Percentiles rank a stretch among this genome's conserved stretches.
These are phyloP conservation scores for Eucalyptus urophylla DNA, from an alignment of 345 rosid genomes.

Conservation along the genomic window DNA sequence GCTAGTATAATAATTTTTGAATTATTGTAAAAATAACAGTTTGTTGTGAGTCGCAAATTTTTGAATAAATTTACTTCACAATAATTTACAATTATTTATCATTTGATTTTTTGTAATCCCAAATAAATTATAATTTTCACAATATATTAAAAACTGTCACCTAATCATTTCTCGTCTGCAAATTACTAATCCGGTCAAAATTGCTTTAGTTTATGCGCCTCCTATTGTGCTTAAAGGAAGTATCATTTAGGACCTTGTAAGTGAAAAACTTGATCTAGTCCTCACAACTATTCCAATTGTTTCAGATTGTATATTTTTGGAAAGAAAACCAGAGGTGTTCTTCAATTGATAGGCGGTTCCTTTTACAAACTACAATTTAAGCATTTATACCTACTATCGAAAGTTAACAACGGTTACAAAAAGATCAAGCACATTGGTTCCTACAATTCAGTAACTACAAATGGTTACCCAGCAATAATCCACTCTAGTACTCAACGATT, in stretches of 20 bases:
- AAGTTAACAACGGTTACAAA: no score
- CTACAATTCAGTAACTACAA: neutral
- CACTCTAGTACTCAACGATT: neutral
- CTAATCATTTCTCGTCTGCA: rapidly evolving
- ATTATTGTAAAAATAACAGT: rapidly evolving
- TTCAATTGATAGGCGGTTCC: neutral
- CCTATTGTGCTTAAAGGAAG: neutral
- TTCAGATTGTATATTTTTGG: neutral
- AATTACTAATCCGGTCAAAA: neutral
- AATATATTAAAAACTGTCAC: no score
- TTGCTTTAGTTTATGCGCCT: neutral
- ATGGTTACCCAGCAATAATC: neutral
- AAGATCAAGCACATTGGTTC: no score
- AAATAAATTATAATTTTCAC: no score
- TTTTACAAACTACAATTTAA: neutral
- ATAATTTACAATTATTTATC: no score
- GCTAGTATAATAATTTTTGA: no score
- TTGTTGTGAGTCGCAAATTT: rapidly evolving
- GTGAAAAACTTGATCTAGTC: neutral
- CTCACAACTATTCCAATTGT: neutral
- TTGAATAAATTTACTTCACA: rapidly evolving
- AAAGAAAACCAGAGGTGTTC: neutral
- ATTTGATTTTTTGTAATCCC: no score
- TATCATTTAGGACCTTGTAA: neutral
- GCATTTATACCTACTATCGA: no score